phyloP scores from a whole-genome alignment of 2,329 filamentous ascomycete genomes.

The Pyrenochaeta sp. region DNA sequence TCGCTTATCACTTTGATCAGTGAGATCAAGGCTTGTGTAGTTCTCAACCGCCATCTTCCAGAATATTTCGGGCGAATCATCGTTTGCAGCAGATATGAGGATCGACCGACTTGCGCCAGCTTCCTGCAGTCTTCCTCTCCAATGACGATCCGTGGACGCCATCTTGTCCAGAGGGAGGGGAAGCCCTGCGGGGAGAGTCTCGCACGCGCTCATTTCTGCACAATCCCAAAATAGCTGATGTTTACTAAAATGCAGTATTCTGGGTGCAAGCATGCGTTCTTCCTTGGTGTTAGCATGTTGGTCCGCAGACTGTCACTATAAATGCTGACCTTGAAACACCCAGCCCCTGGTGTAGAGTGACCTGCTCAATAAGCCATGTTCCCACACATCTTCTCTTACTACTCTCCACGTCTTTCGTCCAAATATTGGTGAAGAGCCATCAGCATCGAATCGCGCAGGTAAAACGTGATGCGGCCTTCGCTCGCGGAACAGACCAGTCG shows the following conservation, averaged over 20 bases:
- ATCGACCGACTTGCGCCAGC: background rate
- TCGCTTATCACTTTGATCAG: slow-evolving; percentile 26
- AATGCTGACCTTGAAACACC: slow-evolving; percentile 20
- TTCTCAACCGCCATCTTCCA: slow-evolving; percentile 27
- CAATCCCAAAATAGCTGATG: slow-evolving; percentile 34
- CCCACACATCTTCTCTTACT: slow-evolving; percentile 16
- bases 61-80: slow-evolving; percentile 25
- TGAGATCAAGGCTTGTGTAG: slow-evolving; percentile 32
- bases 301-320: background rate
- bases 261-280: slow-evolving; percentile 26
- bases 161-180: slow-evolving; percentile 13
- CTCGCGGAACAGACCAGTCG: slow-evolving; percentile 27
- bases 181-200: slow-evolving; percentile 12
- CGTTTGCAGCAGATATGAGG: slow-evolving; percentile 17
- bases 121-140: slow-evolving; percentile 13
- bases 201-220: slow-evolving; percentile 15
- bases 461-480: slow-evolving; percentile 12
- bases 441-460: background rate
- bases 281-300: background rate
- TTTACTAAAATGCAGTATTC: slow-evolving; percentile 23
- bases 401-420: slow-evolving; percentile 18
- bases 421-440: slow-evolving; percentile 1
- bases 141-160: slow-evolving; percentile 17
- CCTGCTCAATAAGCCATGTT: background rate
- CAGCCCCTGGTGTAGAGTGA: slow-evolving; percentile 14